These are phyloP conservation scores for Fragaria vesca DNA, from an alignment of 306 rosid genomes.

Conservation along the genomic window DNA sequence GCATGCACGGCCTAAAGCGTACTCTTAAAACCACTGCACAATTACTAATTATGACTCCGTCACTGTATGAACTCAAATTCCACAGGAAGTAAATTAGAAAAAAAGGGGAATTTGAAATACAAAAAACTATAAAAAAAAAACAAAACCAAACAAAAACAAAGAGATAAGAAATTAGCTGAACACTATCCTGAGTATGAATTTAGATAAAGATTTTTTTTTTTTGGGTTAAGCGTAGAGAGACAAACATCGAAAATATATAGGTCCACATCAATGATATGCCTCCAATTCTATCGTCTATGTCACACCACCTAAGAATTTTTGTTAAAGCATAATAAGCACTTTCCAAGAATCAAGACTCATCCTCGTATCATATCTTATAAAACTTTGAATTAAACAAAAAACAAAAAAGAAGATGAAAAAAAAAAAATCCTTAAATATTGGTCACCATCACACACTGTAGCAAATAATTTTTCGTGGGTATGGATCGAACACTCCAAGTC, in stretches of 20 bases:
- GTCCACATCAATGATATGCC: slow-evolving; percentile 13
- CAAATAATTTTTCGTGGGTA: not conserved
- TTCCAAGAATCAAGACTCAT: not conserved
- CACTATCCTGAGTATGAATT: not conserved
- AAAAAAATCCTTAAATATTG: not conserved
- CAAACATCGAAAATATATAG: too few relatives aligned
- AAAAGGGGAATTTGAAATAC: not conserved
- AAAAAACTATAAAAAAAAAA: not conserved
- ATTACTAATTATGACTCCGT: not conserved
- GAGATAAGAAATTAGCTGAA: not conserved
- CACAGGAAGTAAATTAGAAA: not conserved
- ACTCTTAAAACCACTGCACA: not conserved
- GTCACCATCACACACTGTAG: not conserved
- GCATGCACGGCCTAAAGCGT: not conserved
- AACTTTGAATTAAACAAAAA: not conserved
- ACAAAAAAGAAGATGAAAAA: not conserved
- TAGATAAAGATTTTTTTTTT: not conserved
- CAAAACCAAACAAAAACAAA: not conserved
- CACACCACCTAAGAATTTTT: not conserved
- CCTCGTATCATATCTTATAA: not conserved
- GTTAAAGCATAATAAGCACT: not conserved
- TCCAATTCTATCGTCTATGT: not conserved
- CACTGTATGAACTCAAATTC: not conserved
- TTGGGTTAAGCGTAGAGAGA: too few relatives aligned
- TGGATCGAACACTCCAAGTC: not conserved